Evolutionary conservation across 2,329 filamentous ascomycete genomes (phyloP).

Genomic region (Sporothrix pallida): DNA sequence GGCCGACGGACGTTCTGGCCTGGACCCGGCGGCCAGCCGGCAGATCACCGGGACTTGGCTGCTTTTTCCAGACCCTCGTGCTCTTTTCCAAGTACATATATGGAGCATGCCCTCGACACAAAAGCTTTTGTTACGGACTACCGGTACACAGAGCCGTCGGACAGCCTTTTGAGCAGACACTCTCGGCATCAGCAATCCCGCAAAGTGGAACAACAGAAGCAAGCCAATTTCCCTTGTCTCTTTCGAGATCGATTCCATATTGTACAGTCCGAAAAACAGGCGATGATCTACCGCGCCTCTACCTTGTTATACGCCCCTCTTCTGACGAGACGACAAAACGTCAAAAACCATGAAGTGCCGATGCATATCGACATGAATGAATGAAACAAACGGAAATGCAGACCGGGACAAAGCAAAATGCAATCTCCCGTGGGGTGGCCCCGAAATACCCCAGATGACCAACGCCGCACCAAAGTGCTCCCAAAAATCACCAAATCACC

Average conservation of each 20-base stretch:
- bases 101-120: neutral
- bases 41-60: constrained; percentile 23
- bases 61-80: neutral
- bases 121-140: neutral
- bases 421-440: neutral
- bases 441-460: neutral
- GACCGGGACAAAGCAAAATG: neutral
- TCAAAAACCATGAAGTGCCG: neutral
- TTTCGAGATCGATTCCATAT: neutral
- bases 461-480: constrained; percentile 22
- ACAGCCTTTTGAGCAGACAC: neutral
- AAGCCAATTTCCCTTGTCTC: neutral
- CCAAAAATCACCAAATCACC: neutral
- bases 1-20: constrained; percentile 27
- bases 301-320: neutral
- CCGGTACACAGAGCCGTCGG: neutral
- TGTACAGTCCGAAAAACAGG: neutral
- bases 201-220: neutral
- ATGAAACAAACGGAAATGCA: neutral
- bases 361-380: neutral
- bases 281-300: neutral
- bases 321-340: neutral
- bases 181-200: neutral
- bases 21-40: constrained; percentile 27
- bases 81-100: neutral